Evolutionary conservation across 2,329 filamentous ascomycete species (phyloP).

Genomic region (Fusarium aywerte): DNA sequence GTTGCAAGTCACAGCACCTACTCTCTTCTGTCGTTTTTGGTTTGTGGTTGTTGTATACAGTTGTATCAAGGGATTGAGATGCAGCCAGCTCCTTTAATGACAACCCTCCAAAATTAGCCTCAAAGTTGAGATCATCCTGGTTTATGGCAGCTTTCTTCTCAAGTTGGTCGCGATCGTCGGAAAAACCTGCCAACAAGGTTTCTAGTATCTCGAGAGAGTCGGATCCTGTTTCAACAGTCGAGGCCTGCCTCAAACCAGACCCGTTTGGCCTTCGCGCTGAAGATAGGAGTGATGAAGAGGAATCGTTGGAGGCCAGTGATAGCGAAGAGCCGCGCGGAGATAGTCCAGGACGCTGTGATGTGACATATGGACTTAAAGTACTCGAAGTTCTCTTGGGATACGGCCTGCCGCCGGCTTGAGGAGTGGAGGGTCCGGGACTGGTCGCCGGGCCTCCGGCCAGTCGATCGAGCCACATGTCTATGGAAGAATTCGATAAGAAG

Average conservation of each 20-base stretch:
- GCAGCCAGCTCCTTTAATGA: slow-evolving; percentile 77
- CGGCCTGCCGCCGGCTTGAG: slow-evolving; percentile 71
- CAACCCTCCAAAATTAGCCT: slow-evolving; percentile 82
- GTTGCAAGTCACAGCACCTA: slow-evolving; percentile 54
- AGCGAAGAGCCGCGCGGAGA: slow-evolving; percentile 80
- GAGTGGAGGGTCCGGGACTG: slow-evolving; percentile 67
- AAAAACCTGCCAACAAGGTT: slow-evolving; percentile 54
- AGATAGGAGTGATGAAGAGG: slow-evolving; percentile 77
- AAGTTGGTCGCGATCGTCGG: slow-evolving; percentile 23
- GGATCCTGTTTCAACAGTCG: slow-evolving; percentile 62
- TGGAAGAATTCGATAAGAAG: slow-evolving; percentile 14
- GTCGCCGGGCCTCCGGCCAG: slow-evolving; percentile 74
- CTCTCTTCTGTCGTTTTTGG: slow-evolving; percentile 77
- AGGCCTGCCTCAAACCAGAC: slow-evolving; percentile 71
- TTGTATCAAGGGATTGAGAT: slow-evolving; percentile 45
- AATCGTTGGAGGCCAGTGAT: slow-evolving; percentile 81
- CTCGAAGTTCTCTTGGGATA: slow-evolving; percentile 74
- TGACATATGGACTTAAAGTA: slow-evolving; percentile 74
- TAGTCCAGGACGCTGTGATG: slow-evolving; percentile 73
- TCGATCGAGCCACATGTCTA: slow-evolving; percentile 88
- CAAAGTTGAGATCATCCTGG: slow-evolving; percentile 67
- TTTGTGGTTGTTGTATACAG: slow-evolving; percentile 53
- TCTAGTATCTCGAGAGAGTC: slow-evolving; percentile 78
- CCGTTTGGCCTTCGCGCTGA: slow-evolving; percentile 74
- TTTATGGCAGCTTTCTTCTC: slow-evolving; percentile 48